Evolutionary conservation across 768 basidiomycete genomes (phyloP), one percentile per base, ranked within the genome.

Genomic region (Flagelloscypha sp.): DNA sequence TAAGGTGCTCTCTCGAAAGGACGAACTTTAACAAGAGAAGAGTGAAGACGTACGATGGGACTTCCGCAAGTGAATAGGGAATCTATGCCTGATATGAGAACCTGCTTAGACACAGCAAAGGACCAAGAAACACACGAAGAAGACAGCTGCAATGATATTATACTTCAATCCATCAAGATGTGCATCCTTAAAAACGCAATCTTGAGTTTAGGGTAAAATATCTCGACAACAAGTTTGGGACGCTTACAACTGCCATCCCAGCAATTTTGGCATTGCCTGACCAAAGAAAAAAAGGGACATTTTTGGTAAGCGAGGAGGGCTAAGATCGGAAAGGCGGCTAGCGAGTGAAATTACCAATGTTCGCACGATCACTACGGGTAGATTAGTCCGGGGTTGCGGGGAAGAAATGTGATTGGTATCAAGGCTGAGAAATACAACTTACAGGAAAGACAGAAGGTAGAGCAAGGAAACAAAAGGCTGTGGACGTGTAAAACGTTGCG

Each of bases 391-490:
- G 2, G 10, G 27, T 9, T 36, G 13, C 20, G 17, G 19, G 6
- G 7, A 27, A 17, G 3, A 16, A 9, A n/a, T n/a, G n/a, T n/a
- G n/a, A n/a, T n/a, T n/a, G n/a, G n/a, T n/a, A n/a, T n/a, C n/a
- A n/a, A 38, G 21, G 24, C 32, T 19, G 15, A 20, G 10, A 7
- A n/a, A 28, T 11, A 15, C 25, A 3, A 59, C 66, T 54, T 41
- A 68, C 63, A 70, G 47, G 45, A 69, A 70, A 6, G 65, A 68
- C 33, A 68, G 53, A 25, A 70, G 50, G 38, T 68, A 69, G 8
- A 71, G 46, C 24, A 67, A 37, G 5, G 65, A 66, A 24, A 69
- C 58, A 31, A 69, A 55, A 6, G 68, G 66, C 31, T n/a, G n/a
- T n/a, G n/a, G n/a, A n/a, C n/a, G n/a, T n/a, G n/a, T n/a, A n/a